phyloP scores from a whole-genome alignment of 2,329 filamentous ascomycete genomes.

The Berkeleyomyces basicola region DNA sequence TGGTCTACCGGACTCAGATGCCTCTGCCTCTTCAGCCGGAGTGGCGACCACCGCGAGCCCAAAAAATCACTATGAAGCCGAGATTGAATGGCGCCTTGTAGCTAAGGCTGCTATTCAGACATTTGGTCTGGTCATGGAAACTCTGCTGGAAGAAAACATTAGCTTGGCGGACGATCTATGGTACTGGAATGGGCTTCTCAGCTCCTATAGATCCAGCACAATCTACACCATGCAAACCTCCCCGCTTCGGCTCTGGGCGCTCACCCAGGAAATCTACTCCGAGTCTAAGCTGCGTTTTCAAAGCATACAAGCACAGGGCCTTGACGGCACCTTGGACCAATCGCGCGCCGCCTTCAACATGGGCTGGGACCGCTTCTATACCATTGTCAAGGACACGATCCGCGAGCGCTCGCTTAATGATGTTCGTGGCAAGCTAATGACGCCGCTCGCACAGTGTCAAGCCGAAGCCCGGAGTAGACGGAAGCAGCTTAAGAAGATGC shows the following conservation, averaged over 20 bases:
- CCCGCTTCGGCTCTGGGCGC: conserved; percentile 56
- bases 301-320: conserved; percentile 17
- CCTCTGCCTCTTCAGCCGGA: neutral
- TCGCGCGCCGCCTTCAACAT: conserved; percentile 16
- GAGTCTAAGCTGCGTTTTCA: conserved; percentile 37
- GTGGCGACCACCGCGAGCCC: conserved; percentile 14
- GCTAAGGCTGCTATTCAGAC: conserved; percentile 86
- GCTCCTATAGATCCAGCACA: conserved; percentile 60
- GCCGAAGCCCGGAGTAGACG: conserved; percentile 63
- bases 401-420: conserved; percentile 54
- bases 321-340: conserved; percentile 1
- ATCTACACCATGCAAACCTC: conserved; percentile 78
- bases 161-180: conserved; percentile 73
- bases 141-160: conserved; percentile 66
- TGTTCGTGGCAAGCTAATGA: conserved; percentile 55
- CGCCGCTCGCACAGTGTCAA: conserved; percentile 59
- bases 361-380: conserved; percentile 58
- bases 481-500: conserved; percentile 50
- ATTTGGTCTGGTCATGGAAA: conserved; percentile 64
- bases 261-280: conserved; percentile 51
- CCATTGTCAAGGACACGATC: conserved; percentile 60
- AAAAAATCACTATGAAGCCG: conserved; percentile 45
- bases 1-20: conserved; percentile 29
- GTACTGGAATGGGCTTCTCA: conserved; percentile 87
- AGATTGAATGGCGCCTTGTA: conserved; percentile 79